A percentile compares a stretch with the other conserved stretches of the same genome.
Evolutionary conservation across 2,329 filamentous ascomycete species (phyloP).

Genomic region (Chalara sp.): DNA sequence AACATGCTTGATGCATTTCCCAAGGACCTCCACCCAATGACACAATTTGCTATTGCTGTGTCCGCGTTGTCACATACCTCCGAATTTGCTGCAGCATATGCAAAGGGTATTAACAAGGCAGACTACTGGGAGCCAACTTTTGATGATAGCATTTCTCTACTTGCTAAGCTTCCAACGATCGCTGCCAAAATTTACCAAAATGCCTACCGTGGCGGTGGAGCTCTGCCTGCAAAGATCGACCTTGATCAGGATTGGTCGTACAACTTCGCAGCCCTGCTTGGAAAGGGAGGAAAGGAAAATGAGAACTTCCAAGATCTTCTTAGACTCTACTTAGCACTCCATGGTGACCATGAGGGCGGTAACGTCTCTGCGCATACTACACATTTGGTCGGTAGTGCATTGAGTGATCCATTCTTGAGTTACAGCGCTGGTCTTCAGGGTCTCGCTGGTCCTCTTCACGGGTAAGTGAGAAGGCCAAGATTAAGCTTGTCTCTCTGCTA

Average conservation of each 20-base stretch:
- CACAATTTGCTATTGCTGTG: conserved; percentile 91
- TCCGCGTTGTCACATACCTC: conserved; percentile 94
- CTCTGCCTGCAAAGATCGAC: conserved; percentile 72
- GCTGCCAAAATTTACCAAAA: conserved; percentile 98
- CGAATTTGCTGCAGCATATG: conserved; percentile 89
- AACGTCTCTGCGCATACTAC: conserved; percentile 96
- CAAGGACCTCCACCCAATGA: conserved; percentile 92
- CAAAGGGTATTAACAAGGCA: conserved; percentile 83
- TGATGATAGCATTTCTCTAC: conserved; percentile 86
- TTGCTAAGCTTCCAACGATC: conserved; percentile 94
- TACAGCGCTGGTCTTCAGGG: conserved; percentile 95
- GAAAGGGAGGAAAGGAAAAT: conserved; percentile 80
- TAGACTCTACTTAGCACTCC: conserved; percentile 87
- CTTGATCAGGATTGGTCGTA: conserved; percentile 91
- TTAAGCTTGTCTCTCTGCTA: conserved; percentile 5
- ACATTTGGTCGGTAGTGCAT: conserved; percentile 87
- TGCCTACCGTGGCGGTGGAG: conserved; percentile 69
- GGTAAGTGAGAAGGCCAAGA: conserved; percentile 34
- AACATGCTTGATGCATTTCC: conserved; percentile 90
- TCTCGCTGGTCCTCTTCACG: conserved; percentile 87
- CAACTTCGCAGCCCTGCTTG: conserved; percentile 96
- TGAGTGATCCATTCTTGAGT: conserved; percentile 91
- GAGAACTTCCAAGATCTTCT: conserved; percentile 94
- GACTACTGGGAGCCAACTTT: conserved; percentile 99
- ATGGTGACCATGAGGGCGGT: conserved; percentile 96